These are phyloP conservation scores for Lepraria neglecta DNA, from an alignment of 495 filamentous ascomycete genomes.

Conservation along the genomic window DNA sequence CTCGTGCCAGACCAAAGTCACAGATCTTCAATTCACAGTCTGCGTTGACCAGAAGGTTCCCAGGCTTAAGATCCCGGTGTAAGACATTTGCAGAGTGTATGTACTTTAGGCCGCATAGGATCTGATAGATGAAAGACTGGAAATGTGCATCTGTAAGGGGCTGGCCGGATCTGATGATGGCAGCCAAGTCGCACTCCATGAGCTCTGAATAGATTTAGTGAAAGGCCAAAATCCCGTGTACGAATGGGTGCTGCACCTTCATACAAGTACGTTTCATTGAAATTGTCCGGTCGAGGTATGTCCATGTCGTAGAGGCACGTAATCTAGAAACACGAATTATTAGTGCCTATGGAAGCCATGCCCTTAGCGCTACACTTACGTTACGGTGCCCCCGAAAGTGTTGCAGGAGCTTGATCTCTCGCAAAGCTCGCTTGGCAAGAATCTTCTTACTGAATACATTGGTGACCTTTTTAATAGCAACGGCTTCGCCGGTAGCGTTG, in stretches of 20 bases:
- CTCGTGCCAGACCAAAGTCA: constrained; percentile 93
- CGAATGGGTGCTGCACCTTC: constrained; percentile 47
- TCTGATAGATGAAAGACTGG: constrained; percentile 93
- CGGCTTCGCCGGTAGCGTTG: constrained; percentile 84
- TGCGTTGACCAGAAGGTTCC: constrained; percentile 94
- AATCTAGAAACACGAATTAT: constrained; percentile 54
- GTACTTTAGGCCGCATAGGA: constrained; percentile 92
- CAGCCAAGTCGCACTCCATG: constrained; percentile 98
- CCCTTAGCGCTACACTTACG: constrained; percentile 38
- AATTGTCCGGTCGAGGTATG: constrained; percentile 94
- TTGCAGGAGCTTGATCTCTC: constrained; percentile 97
- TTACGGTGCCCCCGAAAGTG: constrained; percentile 89
- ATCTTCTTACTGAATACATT: constrained; percentile 99
- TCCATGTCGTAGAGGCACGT: constrained; percentile 99
- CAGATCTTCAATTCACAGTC: constrained; percentile 99
- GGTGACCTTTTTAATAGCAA: constrained; percentile 98
- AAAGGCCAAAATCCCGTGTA: background rate
- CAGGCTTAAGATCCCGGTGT: constrained; percentile 93
- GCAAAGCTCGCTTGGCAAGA: constrained; percentile 89
- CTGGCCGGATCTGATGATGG: constrained; percentile 94
- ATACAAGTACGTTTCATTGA: constrained; percentile 98
- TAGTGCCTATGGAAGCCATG: background rate
- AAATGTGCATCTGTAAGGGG: constrained; percentile 94
- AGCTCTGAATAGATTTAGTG: constrained; percentile 56
- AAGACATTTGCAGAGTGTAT: constrained; percentile 98